Percentiles rank a stretch among this genome's conserved stretches.
Evolutionary conservation across 257 asterid genomes (phyloP).

Genomic region (Galeopsis tetrahit): DNA sequence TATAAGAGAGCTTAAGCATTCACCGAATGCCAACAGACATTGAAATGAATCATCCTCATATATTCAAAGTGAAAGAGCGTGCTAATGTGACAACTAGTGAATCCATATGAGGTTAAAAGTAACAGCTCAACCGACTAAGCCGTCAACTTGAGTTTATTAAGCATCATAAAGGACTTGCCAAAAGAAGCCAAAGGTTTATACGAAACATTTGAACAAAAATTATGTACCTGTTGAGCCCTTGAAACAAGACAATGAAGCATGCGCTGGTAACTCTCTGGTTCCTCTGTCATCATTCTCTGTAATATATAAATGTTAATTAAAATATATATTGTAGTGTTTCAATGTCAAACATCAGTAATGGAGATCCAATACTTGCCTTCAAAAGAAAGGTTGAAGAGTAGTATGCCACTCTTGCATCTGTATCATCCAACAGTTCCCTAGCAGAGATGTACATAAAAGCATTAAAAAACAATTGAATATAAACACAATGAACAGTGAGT

Average conservation of each 20-base stretch:
- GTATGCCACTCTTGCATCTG: conserved; percentile 99
- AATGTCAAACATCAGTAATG: conserved; percentile 37
- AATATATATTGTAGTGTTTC: conserved; percentile 15
- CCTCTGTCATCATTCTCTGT: conserved; percentile 99
- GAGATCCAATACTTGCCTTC: conserved; percentile 65
- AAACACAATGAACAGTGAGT: conserved; percentile 30
- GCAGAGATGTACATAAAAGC: conserved; percentile 37
- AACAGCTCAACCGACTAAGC: not conserved
- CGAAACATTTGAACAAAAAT: conserved; percentile 20
- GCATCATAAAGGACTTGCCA: conserved; percentile 14
- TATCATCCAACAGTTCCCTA: conserved; percentile 94
- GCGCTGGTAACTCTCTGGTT: conserved; percentile 91
- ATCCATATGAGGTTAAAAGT: not conserved
- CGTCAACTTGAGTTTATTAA: conserved; percentile 7
- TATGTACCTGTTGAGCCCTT: conserved; percentile 92
- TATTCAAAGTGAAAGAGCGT: not conserved
- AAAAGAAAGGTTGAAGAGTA: conserved; percentile 97
- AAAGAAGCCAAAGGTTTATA: conserved; percentile 18
- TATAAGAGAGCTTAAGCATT: not conserved
- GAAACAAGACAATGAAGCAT: conserved; percentile 94
- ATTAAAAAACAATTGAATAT: conserved; percentile 26
- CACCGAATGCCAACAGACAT: conserved; percentile 1
- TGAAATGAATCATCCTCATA: not conserved
- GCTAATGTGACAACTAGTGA: conserved; percentile 15
- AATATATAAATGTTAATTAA: conserved; percentile 35